These are phyloP conservation scores for Epichloe coenophiala DNA, from an alignment of 2,329 filamentous ascomycete species.

Conservation along the genomic window DNA sequence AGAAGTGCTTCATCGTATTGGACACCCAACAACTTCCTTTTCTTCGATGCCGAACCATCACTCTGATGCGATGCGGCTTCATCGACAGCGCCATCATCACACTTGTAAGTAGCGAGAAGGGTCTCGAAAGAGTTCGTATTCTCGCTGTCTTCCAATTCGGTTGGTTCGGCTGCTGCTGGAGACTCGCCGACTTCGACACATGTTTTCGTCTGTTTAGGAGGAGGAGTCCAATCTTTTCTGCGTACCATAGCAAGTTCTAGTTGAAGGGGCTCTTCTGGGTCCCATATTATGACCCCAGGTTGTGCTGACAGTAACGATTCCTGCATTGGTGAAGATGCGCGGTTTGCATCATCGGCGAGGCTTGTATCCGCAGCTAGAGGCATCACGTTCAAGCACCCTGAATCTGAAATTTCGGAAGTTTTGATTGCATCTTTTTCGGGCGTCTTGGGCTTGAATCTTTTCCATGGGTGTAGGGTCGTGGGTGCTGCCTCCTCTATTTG, in stretches of 20 bases:
- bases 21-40: neutral
- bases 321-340: neutral
- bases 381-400: neutral
- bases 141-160: conserved; percentile 4
- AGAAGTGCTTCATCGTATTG: conserved; percentile 3
- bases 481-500: neutral
- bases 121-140: conserved; percentile 26
- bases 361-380: neutral
- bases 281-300: neutral
- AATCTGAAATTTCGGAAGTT: neutral
- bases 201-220: conserved; percentile 26
- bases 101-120: conserved; percentile 30
- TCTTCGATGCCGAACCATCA: neutral
- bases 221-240: conserved; percentile 55
- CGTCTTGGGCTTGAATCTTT: conserved; percentile 19
- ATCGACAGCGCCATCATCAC: conserved; percentile 11
- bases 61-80: neutral
- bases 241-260: conserved; percentile 39
- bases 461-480: conserved; percentile 20
- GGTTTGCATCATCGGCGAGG: neutral
- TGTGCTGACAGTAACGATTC: neutral
- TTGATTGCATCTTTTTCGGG: neutral
- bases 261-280: conserved; percentile 18
- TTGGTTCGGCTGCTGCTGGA: conserved; percentile 5
- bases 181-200: conserved; percentile 20